A percentile compares a stretch with the other conserved stretches of the same genome.
Conservation (phyloP, 2,329 filamentous ascomycete species). For the Hortaea werneckii region DNA sequence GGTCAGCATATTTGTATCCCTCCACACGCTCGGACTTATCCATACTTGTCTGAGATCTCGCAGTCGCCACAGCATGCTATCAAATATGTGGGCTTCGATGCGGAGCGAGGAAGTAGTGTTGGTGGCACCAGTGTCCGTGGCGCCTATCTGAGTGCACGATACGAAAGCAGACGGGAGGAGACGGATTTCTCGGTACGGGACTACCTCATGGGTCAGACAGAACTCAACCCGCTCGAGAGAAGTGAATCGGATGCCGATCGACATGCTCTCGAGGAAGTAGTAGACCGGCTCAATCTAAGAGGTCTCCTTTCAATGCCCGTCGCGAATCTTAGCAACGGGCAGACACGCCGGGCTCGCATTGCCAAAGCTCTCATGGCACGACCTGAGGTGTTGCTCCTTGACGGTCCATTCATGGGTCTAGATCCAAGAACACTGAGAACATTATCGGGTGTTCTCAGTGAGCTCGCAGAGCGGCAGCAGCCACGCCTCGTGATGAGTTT, state of each 20-base stretch:
- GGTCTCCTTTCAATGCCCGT: slow-evolving; percentile 70
- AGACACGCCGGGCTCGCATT: slow-evolving; percentile 77
- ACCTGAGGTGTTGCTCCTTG: slow-evolving; percentile 74
- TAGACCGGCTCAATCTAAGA: slow-evolving; percentile 58
- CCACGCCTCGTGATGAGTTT: slow-evolving; percentile 70
- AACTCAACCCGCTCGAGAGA: slow-evolving; percentile 62
- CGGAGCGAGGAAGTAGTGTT: slow-evolving; percentile 48
- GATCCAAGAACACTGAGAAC: slow-evolving; percentile 71
- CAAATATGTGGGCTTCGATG: slow-evolving; percentile 83
- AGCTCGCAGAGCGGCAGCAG: slow-evolving; percentile 53
- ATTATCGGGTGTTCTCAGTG: slow-evolving; percentile 60
- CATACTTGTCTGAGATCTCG: slow-evolving; percentile 56
- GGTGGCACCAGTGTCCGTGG: slow-evolving; percentile 52
- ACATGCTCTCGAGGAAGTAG: slow-evolving; percentile 50
- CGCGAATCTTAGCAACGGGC: slow-evolving; percentile 84
- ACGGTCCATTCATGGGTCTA: slow-evolving; percentile 93
- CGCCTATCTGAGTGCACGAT: slow-evolving; percentile 78
- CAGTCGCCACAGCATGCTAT: slow-evolving; percentile 57
- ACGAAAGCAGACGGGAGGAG: slow-evolving; percentile 76
- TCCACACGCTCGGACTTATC: slow-evolving; percentile 64
- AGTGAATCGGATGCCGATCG: slow-evolving; percentile 34
- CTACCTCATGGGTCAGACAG: slow-evolving; percentile 72
- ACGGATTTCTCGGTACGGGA: slow-evolving; percentile 78
- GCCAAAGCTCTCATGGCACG: slow-evolving; percentile 70
- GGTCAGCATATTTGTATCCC: slow-evolving; percentile 69